A percentile compares a stretch with the other conserved stretches of the same genome.
These are phyloP conservation scores for Taiozyma sp. DNA, from an alignment of 1,139 yeast genomes.

Conservation along the genomic window DNA sequence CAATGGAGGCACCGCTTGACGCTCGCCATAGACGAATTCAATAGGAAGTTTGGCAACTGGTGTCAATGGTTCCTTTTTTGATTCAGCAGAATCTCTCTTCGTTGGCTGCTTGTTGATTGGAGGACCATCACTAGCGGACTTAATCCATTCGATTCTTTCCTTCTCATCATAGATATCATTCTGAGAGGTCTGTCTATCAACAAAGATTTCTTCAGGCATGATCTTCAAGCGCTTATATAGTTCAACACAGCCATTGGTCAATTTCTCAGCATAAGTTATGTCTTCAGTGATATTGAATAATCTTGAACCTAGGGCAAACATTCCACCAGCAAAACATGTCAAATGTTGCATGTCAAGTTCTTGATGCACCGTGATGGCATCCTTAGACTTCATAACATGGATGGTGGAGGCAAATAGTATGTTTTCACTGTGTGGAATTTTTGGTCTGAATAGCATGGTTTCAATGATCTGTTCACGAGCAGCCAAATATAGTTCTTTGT, in stretches of 20 bases:
- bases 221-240: slow-evolving; percentile 47
- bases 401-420: slow-evolving; percentile 24
- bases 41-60: background rate
- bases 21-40: background rate
- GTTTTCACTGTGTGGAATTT: slow-evolving; percentile 26
- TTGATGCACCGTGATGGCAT: slow-evolving; percentile 17
- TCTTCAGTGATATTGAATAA: slow-evolving; percentile 47
- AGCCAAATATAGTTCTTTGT: slow-evolving; percentile 29
- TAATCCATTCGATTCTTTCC: slow-evolving; percentile 6
- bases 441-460: slow-evolving; percentile 40
- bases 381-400: slow-evolving; percentile 8
- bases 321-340: slow-evolving; percentile 73
- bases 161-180: slow-evolving; percentile 31
- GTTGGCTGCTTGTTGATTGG: background rate
- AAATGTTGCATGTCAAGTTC: slow-evolving; percentile 44
- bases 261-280: slow-evolving; percentile 50
- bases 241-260: slow-evolving; percentile 67
- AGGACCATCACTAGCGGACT: background rate
- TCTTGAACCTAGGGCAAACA: slow-evolving; percentile 65
- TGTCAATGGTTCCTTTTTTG: background rate
- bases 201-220: slow-evolving; percentile 39
- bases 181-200: slow-evolving; percentile 26
- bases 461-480: slow-evolving; percentile 36
- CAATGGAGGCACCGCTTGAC: background rate
- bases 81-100: background rate